Evolutionary conservation across 176 grass and related monocot genomes (phyloP).

Genomic region (Aegilops longissima): DNA sequence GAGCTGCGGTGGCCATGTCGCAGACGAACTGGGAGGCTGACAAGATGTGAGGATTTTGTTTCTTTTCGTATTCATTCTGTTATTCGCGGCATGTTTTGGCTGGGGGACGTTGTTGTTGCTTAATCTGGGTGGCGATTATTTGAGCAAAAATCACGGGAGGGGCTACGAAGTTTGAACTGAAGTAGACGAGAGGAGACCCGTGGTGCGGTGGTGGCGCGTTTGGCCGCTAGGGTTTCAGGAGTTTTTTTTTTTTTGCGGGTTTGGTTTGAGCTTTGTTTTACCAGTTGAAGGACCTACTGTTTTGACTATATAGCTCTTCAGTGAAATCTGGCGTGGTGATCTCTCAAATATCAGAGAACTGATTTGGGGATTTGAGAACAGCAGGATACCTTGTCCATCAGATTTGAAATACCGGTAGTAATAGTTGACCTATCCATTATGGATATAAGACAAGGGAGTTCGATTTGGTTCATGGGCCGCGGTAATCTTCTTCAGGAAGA

Average conservation of each 20-base stretch:
- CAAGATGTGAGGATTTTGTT: conserved; percentile 65
- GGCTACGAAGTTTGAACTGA: not conserved
- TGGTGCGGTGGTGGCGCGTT: not conserved
- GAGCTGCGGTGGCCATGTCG: conserved; percentile 46
- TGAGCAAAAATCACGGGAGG: not conserved
- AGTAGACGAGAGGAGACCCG: not conserved
- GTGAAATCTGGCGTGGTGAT: not conserved
- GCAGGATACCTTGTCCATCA: not conserved
- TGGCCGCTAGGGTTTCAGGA: conserved; percentile 48
- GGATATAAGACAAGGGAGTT: not conserved
- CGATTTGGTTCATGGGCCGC: not conserved
- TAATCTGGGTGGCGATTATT: not conserved
- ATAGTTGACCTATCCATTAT: conserved; percentile 7
- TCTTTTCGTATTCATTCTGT: not conserved
- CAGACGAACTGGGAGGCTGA: conserved; percentile 83
- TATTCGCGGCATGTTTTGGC: conserved; percentile 24
- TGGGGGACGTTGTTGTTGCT: not conserved
- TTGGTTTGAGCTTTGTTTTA: not conserved
- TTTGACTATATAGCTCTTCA: not conserved
- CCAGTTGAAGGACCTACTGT: not conserved
- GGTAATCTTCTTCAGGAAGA: not conserved
- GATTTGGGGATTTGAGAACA: conserved; percentile 3
- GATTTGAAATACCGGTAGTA: conserved; percentile 15
- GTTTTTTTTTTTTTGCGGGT: not conserved
- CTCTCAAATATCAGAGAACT: not conserved